Percentiles rank a stretch among this genome's conserved stretches.
These are phyloP conservation scores for Cicer yamashitae DNA, from an alignment of 306 rosid species.

Conservation along the genomic window DNA sequence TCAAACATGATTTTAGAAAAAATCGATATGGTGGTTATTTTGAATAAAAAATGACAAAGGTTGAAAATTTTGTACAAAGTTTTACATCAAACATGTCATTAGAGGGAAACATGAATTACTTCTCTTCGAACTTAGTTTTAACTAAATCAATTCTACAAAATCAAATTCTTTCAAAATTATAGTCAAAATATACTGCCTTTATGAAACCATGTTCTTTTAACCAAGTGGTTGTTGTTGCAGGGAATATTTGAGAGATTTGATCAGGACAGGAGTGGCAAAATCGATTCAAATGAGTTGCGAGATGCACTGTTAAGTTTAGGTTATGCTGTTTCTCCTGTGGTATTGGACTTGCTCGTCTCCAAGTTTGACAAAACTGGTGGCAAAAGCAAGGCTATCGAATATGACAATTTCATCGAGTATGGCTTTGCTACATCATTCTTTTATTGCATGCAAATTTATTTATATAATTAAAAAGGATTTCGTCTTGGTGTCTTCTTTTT, in stretches of 20 bases:
- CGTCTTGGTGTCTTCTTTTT: not conserved
- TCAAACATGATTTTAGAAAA: not conserved
- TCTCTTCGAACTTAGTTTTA: not conserved
- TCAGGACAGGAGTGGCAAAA: constrained; percentile 89
- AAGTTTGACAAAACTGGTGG: constrained; percentile 97
- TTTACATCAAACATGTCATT: not conserved
- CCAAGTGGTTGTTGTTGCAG: constrained; percentile 48
- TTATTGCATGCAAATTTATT: not conserved
- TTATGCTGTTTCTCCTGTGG: constrained; percentile 74
- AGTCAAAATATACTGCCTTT: not conserved
- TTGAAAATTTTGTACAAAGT: not conserved
- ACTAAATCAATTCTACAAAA: not conserved
- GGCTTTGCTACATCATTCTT: constrained; percentile 28
- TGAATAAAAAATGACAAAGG: not conserved
- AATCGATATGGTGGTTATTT: not conserved
- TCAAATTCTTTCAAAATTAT: not conserved
- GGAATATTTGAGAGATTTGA: constrained; percentile 84
- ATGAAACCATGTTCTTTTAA: constrained; percentile 3
- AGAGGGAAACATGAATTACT: not conserved
- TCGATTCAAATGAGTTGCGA: constrained; percentile 74
- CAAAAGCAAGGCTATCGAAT: constrained; percentile 75
- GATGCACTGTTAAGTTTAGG: constrained; percentile 92
- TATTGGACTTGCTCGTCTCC: constrained; percentile 86
- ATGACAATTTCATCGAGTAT: constrained; percentile 95
- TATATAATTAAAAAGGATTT: constrained; percentile 20